Evolutionary conservation across 306 rosid genomes (phyloP), one percentile per base, ranked within the genome.

Genomic region (Quercus berberidifolia): DNA sequence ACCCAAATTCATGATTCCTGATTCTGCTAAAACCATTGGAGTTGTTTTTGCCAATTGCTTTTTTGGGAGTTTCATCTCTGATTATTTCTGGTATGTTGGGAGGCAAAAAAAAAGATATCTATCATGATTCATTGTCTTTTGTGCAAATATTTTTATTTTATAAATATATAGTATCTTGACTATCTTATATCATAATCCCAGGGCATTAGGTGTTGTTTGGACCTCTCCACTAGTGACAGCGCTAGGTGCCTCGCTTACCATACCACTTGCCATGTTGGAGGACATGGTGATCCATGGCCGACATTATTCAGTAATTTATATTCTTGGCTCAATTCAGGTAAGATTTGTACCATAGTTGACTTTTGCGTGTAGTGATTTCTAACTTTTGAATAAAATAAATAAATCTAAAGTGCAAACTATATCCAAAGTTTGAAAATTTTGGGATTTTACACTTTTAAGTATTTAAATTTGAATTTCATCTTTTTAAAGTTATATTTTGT

Each of bases 121-220:
- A 46, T 52, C 60, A 8, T 35, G 41, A 35, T 35, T 35, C 41
- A 35, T 35, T 35, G 41, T 21, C 13, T 55, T 33, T 20, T 57
- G 35, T 43, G 21, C 52, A 20, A 35, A 35, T 35, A 35, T 35
- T 35, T 35, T 35, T 35, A 6, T 35, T 35, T 35, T 35, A 6
- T 35, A 35, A 35, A 35, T 35, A 35, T 35, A 35, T 35, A 35
- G 41, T 6, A 1, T 46, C 51, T 46, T 8, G 14, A 46, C 52
- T 11, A 46, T 46, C 2, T 10, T 10, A 4, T 68, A 60, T 12
- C 62, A 35, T 17, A 17, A 33, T 20, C 18, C 43, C 75, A 75
- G 85, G 85, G 85, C 81, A 5, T 72, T 82, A 71, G 85, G 73
- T 55, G 81, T 82, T 76, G 81, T 76, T 65, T 82, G 85, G 85